Conservation (phyloP, 805 yeast genomes). For the Brettanomyces sp. region DNA sequence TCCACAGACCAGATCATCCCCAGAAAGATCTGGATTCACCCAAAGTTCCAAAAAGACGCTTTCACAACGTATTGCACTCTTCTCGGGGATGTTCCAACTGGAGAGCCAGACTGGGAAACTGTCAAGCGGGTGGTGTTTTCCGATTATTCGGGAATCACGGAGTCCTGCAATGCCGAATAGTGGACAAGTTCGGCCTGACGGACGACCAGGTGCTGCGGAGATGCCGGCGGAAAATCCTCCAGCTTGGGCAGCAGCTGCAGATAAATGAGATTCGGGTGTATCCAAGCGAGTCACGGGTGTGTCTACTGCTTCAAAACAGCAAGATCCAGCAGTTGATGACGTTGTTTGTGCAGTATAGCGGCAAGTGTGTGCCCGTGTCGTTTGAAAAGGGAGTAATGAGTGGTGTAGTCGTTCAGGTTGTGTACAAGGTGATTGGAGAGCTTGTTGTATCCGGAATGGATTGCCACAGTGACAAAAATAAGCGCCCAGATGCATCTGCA, state of each 20-base stretch:
- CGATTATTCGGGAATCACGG: conserved; percentile 12
- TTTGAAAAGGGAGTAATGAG: conserved; percentile 18
- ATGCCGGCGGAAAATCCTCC: too few species aligned
- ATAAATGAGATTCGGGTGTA: too few species aligned
- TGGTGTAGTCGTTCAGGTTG: conserved; percentile 14
- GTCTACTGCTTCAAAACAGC: conserved; percentile 9
- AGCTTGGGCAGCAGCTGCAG: too few species aligned
- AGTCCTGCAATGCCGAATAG: conserved; percentile 11
- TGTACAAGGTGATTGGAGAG: conserved; percentile 20
- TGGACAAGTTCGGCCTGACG: conserved; percentile 13
- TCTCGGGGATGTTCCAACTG: conserved; percentile 15
- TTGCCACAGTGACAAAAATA: background rate
- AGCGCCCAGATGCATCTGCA: background rate
- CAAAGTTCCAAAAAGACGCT: conserved; percentile 23
- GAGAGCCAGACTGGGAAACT: conserved; percentile 11
- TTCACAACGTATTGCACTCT: conserved; percentile 20
- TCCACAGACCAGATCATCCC: conserved; percentile 12
- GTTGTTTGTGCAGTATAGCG: conserved; percentile 16
- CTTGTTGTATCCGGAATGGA: conserved; percentile 2
- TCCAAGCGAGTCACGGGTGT: too few species aligned
- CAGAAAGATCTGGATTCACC: conserved; percentile 26
- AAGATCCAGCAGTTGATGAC: conserved; percentile 15
- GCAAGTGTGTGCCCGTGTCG: conserved; percentile 12
- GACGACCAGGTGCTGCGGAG: background rate
- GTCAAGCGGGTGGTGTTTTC: conserved; percentile 20